Evolutionary conservation across 768 basidiomycete species (phyloP).

Genomic region (Mycena crocata): DNA sequence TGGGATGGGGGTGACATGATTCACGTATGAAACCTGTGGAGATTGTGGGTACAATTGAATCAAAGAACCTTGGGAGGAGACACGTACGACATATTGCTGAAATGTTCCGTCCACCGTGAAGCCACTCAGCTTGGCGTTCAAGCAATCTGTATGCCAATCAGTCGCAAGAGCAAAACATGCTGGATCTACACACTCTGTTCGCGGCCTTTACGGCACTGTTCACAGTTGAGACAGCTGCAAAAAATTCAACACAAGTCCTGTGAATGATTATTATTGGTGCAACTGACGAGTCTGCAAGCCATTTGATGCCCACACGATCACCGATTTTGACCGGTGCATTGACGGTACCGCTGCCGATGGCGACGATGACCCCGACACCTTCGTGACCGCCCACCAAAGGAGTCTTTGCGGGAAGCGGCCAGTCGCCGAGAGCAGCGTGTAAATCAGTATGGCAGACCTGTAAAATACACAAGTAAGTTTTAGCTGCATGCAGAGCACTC

Average conservation of each 20-base stretch:
- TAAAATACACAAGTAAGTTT: background rate
- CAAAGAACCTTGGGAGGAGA: background rate
- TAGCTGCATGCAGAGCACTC: background rate
- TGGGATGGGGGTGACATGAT: conserved; percentile 85
- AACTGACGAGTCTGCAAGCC: conserved; percentile 70
- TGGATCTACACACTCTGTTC: conserved; percentile 71
- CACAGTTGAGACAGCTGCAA: conserved; percentile 72
- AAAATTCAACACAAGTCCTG: background rate
- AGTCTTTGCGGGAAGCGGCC: conserved; percentile 76
- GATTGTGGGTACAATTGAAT: conserved; percentile 1
- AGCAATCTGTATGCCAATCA: conserved; percentile 60
- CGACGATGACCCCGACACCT: conserved; percentile 85
- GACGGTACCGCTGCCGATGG: conserved; percentile 75
- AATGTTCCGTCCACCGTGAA: conserved; percentile 86
- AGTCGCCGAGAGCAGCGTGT: conserved; percentile 80
- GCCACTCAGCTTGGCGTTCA: conserved; percentile 69
- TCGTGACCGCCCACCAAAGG: conserved; percentile 88
- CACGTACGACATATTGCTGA: conserved; percentile 68
- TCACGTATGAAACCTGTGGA: conserved; percentile 70
- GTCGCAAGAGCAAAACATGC: background rate
- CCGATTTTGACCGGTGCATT: conserved; percentile 76
- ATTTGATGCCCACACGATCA: conserved; percentile 87
- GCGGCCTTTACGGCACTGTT: conserved; percentile 78
- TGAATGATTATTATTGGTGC: background rate
- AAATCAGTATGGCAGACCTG: conserved; percentile 85